These are phyloP conservation scores for Limnomonas spitsbergensis DNA, from an alignment of 139 green algal species.

Conservation along the genomic window DNA sequence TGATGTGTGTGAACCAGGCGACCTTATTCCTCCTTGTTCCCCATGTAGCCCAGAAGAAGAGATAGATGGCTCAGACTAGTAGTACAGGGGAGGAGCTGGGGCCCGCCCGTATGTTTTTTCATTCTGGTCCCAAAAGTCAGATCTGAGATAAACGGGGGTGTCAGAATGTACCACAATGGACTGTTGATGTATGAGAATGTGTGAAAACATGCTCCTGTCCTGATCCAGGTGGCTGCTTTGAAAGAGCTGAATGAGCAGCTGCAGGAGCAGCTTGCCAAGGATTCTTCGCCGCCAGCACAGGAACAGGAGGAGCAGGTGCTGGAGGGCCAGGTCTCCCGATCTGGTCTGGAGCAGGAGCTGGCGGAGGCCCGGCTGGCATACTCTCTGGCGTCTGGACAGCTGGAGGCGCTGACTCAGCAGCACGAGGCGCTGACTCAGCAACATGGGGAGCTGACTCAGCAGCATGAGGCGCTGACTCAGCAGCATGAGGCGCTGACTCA, in stretches of 20 bases:
- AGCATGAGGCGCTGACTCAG: background rate
- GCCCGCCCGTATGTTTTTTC: too few species aligned
- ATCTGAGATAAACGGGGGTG: too few species aligned
- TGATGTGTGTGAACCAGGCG: too few species aligned
- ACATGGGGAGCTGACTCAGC: background rate
- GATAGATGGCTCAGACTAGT: too few species aligned
- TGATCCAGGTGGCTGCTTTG: background rate
- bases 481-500: background rate
- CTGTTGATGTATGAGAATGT: too few species aligned
- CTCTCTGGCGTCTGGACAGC: background rate
- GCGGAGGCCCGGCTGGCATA: conserved; percentile 6
- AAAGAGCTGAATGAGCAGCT: conserved; percentile 3
- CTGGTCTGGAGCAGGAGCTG: conserved; percentile 2
- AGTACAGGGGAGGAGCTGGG: too few species aligned
- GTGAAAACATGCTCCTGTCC: too few species aligned
- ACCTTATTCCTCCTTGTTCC: too few species aligned
- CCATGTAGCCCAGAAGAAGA: too few species aligned
- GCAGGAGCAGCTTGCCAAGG: background rate
- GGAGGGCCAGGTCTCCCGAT: background rate
- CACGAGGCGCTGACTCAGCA: background rate
- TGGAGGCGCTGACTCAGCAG: background rate
- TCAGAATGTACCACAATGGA: too few species aligned
- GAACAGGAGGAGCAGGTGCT: background rate
- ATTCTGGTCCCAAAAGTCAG: too few species aligned
- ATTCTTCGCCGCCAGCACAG: too few species aligned